Evolutionary conservation across 768 basidiomycete genomes (phyloP), one percentile per base, ranked within the genome.

Genomic region (Russula ochroleuca): DNA sequence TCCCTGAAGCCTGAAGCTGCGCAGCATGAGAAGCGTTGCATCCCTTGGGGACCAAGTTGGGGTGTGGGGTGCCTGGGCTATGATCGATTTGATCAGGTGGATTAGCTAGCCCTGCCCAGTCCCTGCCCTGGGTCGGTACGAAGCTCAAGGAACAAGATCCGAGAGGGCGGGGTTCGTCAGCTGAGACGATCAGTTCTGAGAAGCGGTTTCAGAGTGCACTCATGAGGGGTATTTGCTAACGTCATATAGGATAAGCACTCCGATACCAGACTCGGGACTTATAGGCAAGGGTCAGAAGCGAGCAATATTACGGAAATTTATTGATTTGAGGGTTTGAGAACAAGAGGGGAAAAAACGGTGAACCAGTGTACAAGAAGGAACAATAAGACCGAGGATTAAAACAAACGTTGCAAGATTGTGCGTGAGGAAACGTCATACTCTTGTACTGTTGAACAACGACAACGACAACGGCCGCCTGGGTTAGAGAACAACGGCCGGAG

Each of bases 341-440:
- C 28, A 57, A 17, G 10, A 23, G 28, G 13, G 6, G 2, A 38
- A 17, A 10, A 55, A 21, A 14, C 4, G 35, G 7, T 28, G 28
- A 28, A 28, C 28, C 28, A 35, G 43, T 48, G 33, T 47, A 54
- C 60, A 61, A 51, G 41, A 63, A 58, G 15, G 43, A 53, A 40
- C 49, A 50, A 49, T 49, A 63, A 40, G 28, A 19, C 45, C 57
- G 33, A 33, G 37, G 31, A 58, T 59, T 64, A 59, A 59, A 59
- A 53, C 19, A 54, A 28, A 51, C 23, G n/a, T 47, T 53, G 43
- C 25, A 19, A 52, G 10, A 15, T 57, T 33, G 28, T 51, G 49
- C 40, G 38, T 60, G 56, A 35, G 23, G 38, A 19, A 45, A 43
- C n/a, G 56, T 62, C 50, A 38, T 59, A 38, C 50, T 47, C 48